phyloP scores from a whole-genome alignment of 352 stramenopile species.

The Pilasporangium apinafurcum region DNA sequence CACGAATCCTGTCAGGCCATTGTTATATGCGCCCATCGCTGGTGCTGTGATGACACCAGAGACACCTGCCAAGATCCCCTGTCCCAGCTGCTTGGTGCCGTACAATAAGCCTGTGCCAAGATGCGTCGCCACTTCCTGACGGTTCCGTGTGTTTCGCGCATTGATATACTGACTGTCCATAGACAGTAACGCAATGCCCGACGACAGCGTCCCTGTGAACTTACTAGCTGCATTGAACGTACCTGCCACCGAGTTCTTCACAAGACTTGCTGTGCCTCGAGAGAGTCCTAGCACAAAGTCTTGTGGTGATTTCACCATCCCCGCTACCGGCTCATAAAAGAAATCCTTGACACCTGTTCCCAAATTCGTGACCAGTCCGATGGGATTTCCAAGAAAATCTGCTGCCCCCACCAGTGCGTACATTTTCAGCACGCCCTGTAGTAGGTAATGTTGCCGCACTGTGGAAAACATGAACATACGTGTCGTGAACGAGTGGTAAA shows the following conservation, averaged over 20 bases:
- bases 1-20: constrained; percentile 86
- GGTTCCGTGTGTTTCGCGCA: constrained; percentile 66
- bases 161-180: constrained; percentile 88
- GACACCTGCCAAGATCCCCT: constrained; percentile 86
- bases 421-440: constrained; percentile 73
- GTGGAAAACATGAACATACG: constrained; percentile 60
- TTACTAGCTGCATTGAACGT: constrained; percentile 93
- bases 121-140: constrained; percentile 79
- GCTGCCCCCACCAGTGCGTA: constrained; percentile 68
- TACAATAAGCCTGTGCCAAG: constrained; percentile 80
- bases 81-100: constrained; percentile 87
- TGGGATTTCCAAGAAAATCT: constrained; percentile 88
- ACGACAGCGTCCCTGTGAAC: constrained; percentile 89
- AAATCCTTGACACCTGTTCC: constrained; percentile 87
- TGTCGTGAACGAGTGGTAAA: constrained; percentile 77
- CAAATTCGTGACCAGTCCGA: constrained; percentile 85
- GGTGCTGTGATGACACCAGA: constrained; percentile 90
- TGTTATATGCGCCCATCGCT: constrained; percentile 84
- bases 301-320: constrained; percentile 79
- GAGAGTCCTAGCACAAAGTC: constrained; percentile 87
- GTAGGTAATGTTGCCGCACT: constrained; percentile 77
- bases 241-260: constrained; percentile 88
- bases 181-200: constrained; percentile 85
- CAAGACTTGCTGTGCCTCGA: constrained; percentile 83
- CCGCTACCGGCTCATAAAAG: constrained; percentile 88